Base-by-base conservation (phyloP, 495 filamentous ascomycete genomes). In the Aspergillus kassunensis region DNA sequence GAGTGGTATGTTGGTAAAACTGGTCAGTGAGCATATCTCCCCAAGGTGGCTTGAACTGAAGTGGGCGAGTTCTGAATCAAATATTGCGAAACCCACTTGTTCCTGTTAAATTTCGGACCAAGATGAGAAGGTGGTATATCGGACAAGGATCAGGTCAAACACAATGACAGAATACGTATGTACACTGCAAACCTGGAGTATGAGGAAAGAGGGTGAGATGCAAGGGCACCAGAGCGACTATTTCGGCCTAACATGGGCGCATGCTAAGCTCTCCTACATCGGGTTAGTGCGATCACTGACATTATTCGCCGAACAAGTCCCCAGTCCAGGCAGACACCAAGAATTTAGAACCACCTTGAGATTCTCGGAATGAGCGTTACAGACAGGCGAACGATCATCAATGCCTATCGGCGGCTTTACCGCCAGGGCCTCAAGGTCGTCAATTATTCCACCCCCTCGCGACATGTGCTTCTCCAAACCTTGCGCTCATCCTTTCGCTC, bases 361-460 rank as follows among this genome's bases (percentile, higher is more conserved):
- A n/a, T n/a, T n/a, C n/a, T n/a, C n/a, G 27, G 3, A n/a, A 25
- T 27, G 15, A 44, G 36, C 11, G 16, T 1, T 39, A 56, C 25
- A 15, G 54, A 58, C 37, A 51, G 49, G 24, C 56, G 53, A 40
- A 68, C 82, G 12, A 64, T 96, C 40, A 57, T 89, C 35, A 74
- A 82, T 60, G 84, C 90, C 35, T 98, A 98, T 70, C 85, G 93
- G 48, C 73, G 81, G 30, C 76, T 98, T 33, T 87, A 87, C 57
- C 84, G 86, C 36, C 79, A 80, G 12, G 78, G 80, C 12, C 78
- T 97, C 12, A 86, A 82, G 35, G 91, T 88, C 2, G 78, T 96
- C 25, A 86, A 89, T 50, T 93, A 87, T 71, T 82, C 91, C 0
- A 80, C 80, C 39, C 93, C 95, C 1, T 75, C 84, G 20, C 86